A percentile compares a stretch with the other conserved stretches of the same genome.
Evolutionary conservation across 1,284 basidiomycete genomes (phyloP).

Genomic region (Boletellus deceptivus): DNA sequence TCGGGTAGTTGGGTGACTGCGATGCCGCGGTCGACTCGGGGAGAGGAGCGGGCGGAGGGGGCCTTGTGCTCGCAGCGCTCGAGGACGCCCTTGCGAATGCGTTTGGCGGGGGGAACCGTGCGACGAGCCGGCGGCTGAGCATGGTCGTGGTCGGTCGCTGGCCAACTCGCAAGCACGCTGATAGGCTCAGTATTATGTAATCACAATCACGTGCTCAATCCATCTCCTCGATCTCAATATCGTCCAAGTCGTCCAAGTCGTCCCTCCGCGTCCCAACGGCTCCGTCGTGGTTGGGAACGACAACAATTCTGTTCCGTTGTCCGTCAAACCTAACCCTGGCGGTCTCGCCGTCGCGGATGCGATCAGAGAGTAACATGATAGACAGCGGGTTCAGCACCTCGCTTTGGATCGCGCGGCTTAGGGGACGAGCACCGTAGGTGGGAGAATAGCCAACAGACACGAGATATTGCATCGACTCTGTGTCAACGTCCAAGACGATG

Average conservation of each 20-base stretch:
- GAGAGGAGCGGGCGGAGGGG: constrained; percentile 28
- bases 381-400: constrained; percentile 94
- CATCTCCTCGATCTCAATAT: constrained; percentile 79
- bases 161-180: background rate
- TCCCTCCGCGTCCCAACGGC: constrained; percentile 36
- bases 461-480: constrained; percentile 80
- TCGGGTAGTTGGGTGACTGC: constrained; percentile 78
- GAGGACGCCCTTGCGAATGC: constrained; percentile 36
- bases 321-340: constrained; percentile 82
- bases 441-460: constrained; percentile 84
- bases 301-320: constrained; percentile 75
- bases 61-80: constrained; percentile 21
- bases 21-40: constrained; percentile 40
- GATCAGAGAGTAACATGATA: constrained; percentile 81
- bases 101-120: constrained; percentile 29
- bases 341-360: constrained; percentile 79
- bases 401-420: constrained; percentile 89
- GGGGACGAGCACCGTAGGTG: constrained; percentile 86
- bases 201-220: constrained; percentile 42
- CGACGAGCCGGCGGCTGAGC: constrained; percentile 38
- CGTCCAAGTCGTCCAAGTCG: constrained; percentile 45
- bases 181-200: background rate
- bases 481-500: constrained; percentile 76
- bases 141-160: constrained; percentile 27
- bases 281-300: constrained; percentile 83